Base-by-base conservation (phyloP, 768 basidiomycete species). In the Boletus patriciae region DNA sequence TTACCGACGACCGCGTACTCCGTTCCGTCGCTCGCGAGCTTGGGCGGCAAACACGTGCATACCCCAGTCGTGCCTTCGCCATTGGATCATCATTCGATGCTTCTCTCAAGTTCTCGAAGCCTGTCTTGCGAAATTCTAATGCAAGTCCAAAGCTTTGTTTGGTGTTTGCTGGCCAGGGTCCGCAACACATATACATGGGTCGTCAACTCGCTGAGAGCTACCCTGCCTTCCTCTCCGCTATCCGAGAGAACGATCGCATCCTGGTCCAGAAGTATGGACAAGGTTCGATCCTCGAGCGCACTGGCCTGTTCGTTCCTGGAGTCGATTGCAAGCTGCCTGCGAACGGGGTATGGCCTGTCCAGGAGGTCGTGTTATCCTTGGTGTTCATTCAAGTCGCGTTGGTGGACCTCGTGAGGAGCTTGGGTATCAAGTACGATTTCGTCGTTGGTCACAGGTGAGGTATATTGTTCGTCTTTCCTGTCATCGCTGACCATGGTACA, bases 81-180 rank as follows among this genome's bases (percentile, higher is more conserved):
- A 50, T 71, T 6, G 69, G 64, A 7, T 60, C 66, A 3, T 50
- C 64, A 0, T 55, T 71, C 21, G 55, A 64, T 27, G 50, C 52
- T 1, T 59, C 62, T 18, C 56, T 68, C 52, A 72, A 67, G 48
- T 72, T 70, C 50, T 73, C 69, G 25, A 68, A 63, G 44, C 64
- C 69, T 23, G 59, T 66, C 31, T 54, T 73, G 46, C 64, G 66
- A 19, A 66, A 69, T 36, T 46, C 59, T 2, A 40, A 54, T 8
- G 33, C 43, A n/a, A 62, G 60, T 23, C 70, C 74, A 0, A 74
- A 73, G 50, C 62, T 73, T 9, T 72, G 74, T 27, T 59, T 71
- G 43, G 72, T 74, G 11, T 74, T 74, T 50, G 54, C 73, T 34
- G 74, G 73, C 10, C 73, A 74, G 52, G 74, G 74, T 6, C 72